Evolutionary conservation across 2,329 filamentous ascomycete genomes (phyloP).

Genomic region (Colletotrichum magnum): DNA sequence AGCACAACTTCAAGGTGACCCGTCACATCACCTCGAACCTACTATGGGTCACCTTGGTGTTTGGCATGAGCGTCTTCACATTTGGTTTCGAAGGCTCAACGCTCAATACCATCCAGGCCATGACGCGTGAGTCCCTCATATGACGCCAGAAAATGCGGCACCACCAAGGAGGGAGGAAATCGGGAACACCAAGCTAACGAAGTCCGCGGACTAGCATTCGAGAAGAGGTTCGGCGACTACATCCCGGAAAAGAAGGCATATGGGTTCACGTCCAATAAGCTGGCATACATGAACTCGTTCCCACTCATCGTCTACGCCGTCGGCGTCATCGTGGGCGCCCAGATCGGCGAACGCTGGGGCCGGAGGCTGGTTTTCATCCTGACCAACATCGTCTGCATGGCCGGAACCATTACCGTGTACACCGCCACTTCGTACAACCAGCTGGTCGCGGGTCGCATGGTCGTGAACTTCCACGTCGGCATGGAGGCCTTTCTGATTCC

Average conservation of each 20-base stretch:
- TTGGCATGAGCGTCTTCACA: constrained; percentile 44
- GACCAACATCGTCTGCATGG: constrained; percentile 42
- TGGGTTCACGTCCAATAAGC: constrained; percentile 38
- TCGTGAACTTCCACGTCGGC: constrained; percentile 42
- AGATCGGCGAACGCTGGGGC: constrained; percentile 42
- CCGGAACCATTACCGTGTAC: constrained; percentile 36
- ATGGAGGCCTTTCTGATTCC: constrained; percentile 43
- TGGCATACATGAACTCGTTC: constrained; percentile 44
- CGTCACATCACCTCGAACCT: constrained; percentile 42
- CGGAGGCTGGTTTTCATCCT: constrained; percentile 39
- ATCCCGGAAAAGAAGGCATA: constrained; percentile 32
- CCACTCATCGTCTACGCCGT: constrained; percentile 42
- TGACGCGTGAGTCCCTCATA: constrained; percentile 38
- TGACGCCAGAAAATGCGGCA: background rate
- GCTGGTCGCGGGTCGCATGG: constrained; percentile 41
- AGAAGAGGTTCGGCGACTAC: constrained; percentile 40
- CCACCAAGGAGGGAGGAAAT: background rate
- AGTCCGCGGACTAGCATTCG: constrained; percentile 28
- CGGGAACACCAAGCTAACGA: background rate
- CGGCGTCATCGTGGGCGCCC: constrained; percentile 37
- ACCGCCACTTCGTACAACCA: constrained; percentile 36
- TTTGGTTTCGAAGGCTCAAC: constrained; percentile 44
- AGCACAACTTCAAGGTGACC: constrained; percentile 43
- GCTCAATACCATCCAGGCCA: constrained; percentile 43
- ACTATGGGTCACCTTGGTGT: constrained; percentile 39